These are phyloP conservation scores for Penicillium janthinellum DNA, from an alignment of 2,329 filamentous ascomycete species.

Conservation along the genomic window DNA sequence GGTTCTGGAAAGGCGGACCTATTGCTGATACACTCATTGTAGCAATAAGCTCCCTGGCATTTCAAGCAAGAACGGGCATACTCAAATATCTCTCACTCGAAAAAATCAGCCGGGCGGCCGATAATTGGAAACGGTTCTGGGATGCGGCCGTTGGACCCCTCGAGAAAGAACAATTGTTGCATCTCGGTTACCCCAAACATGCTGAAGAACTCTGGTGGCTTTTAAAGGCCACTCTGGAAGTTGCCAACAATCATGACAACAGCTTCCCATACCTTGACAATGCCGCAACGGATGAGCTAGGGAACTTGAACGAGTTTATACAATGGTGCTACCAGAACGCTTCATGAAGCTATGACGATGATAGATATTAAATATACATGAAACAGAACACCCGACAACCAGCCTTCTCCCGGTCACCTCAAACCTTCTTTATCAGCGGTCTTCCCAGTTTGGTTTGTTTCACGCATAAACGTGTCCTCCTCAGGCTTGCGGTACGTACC, in stretches of 20 bases:
- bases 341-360: not conserved
- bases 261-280: conserved; percentile 30
- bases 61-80: conserved; percentile 30
- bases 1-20: not conserved
- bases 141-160: conserved; percentile 19
- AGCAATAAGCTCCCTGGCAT: conserved; percentile 36
- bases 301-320: conserved; percentile 35
- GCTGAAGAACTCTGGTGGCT: conserved; percentile 37
- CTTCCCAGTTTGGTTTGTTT: conserved; percentile 3
- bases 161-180: conserved; percentile 26
- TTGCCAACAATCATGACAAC: conserved; percentile 15
- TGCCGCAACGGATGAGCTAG: conserved; percentile 33
- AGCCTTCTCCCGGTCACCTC: not conserved
- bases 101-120: conserved; percentile 29
- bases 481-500: conserved; percentile 56
- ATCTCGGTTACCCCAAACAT: conserved; percentile 36
- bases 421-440: conserved; percentile 5
- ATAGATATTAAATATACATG: not conserved
- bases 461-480: conserved; percentile 21
- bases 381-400: too few species aligned
- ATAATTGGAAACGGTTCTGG: conserved; percentile 35
- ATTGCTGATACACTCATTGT: not conserved
- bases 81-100: conserved; percentile 29
- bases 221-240: conserved; percentile 30
- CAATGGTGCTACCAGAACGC: conserved; percentile 22